Evolutionary conservation across 768 basidiomycete genomes (phyloP), one percentile per base, ranked within the genome.

Genomic region (Leccinum fibrillosum): DNA sequence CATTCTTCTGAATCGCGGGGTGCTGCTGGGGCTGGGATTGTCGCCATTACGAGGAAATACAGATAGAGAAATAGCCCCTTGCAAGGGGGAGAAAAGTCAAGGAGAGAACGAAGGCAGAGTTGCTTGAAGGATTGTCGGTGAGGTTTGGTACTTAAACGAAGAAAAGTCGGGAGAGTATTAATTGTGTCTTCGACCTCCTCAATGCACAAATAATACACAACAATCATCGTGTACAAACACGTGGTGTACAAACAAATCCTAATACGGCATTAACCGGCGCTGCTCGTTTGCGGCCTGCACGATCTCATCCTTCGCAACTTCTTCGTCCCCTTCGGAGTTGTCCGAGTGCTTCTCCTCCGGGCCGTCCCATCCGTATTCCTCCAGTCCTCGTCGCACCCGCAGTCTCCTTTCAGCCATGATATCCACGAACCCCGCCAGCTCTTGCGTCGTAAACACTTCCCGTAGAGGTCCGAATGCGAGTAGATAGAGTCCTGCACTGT

Each of bases 361-460:
- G 13, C n/a, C 59, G 26, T 52, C 55, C 53, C 57, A 56, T 28
- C 63, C 56, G 23, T 74, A 76, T 37, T 77, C 79, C 12, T 91
- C 88, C 63, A 92, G 59, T 0, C 81, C 86, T 51, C 73, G 69
- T 47, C 86, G 78, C 68, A 89, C 72, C 49, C 91, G 81, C 23
- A 93, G 64, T 4, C 85, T 86, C 39, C 88, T 75, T 68, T 92
- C 91, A 5, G 79, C 86, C 91, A 93, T 93, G 4, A 82, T 81
- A 56, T 90, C 89, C 50, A 78, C 86, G 54, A 88, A 78, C 21
- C 67, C 77, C 52, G 78, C 78, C 61, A 93, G 75, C 69, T 93
- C 90, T 15, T 74, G 72, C 17, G 72, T 62, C 50, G 74, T 78
- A 70, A 92, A 92, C 51, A 80, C 85, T 3, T 75, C 68, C 28